A percentile compares a stretch with the other conserved stretches of the same genome.
Evolutionary conservation across 129 eudicot species (phyloP).

Genomic region (Flaveria brownii): DNA sequence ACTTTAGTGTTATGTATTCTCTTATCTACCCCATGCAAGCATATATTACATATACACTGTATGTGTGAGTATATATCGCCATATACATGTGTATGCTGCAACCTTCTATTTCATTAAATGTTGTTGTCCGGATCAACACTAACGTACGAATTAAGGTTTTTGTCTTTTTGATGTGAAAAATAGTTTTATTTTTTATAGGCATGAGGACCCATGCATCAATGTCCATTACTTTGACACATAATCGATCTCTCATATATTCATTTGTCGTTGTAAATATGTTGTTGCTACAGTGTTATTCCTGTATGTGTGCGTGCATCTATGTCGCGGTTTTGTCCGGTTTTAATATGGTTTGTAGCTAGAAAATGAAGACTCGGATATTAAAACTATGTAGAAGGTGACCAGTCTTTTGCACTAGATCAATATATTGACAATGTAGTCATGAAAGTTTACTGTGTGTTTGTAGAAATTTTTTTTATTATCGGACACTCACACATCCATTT

Average conservation of each 20-base stretch:
- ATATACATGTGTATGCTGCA: not conserved
- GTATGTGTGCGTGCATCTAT: not conserved
- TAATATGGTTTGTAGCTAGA: too few species aligned
- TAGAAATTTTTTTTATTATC: too few species aligned
- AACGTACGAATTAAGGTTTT: constrained; percentile 36
- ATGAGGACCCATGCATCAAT: constrained; percentile 29
- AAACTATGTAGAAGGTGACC: not conserved
- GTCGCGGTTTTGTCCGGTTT: not conserved
- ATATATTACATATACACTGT: too few species aligned
- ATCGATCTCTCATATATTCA: not conserved
- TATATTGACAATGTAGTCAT: too few species aligned
- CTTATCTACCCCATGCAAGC: too few species aligned
- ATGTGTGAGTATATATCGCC: too few species aligned
- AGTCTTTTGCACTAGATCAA: too few species aligned
- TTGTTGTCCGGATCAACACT: constrained; percentile 29
- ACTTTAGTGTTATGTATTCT: too few species aligned
- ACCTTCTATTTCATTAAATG: constrained; percentile 31
- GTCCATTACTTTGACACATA: constrained; percentile 17
- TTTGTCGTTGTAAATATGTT: not conserved
- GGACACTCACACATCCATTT: too few species aligned
- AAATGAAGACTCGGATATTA: not conserved
- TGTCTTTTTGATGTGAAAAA: constrained; percentile 31
- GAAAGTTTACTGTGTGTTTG: too few species aligned
- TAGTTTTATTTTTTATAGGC: not conserved
- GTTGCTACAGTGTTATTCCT: not conserved